Conservation (phyloP, 352 stramenopile genomes). For the Halophytophthora batemanensis region DNA sequence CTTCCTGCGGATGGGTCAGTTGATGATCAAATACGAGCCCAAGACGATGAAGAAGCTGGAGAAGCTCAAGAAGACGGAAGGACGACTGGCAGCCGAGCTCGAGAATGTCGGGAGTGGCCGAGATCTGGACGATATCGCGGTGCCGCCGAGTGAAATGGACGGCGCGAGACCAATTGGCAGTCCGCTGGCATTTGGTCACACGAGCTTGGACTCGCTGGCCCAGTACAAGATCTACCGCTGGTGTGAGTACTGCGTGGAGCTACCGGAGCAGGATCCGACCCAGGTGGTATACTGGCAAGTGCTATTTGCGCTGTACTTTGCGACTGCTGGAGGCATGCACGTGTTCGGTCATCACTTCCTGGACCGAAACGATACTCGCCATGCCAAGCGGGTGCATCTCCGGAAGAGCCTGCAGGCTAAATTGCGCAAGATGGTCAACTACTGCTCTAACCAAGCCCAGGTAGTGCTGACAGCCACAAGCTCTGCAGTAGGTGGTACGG, state of each 20-base stretch:
- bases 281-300: conserved; percentile 74
- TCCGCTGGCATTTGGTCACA: conserved; percentile 38
- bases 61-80: conserved; percentile 68
- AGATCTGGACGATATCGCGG: conserved; percentile 15
- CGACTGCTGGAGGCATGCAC: conserved; percentile 37
- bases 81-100: conserved; percentile 50
- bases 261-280: conserved; percentile 42
- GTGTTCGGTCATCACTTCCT: conserved; percentile 68
- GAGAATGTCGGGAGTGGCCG: conserved; percentile 19
- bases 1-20: conserved; percentile 56
- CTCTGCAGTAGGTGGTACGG: background rate
- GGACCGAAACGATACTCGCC: conserved; percentile 33
- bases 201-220: conserved; percentile 51
- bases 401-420: conserved; percentile 55
- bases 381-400: conserved; percentile 40
- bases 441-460: conserved; percentile 65
- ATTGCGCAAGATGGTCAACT: conserved; percentile 48
- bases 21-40: conserved; percentile 75
- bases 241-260: conserved; percentile 60
- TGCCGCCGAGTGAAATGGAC: conserved; percentile 12
- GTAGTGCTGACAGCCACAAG: conserved; percentile 46
- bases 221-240: conserved; percentile 72
- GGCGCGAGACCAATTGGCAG: conserved; percentile 10
- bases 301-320: conserved; percentile 72
- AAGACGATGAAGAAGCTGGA: conserved; percentile 79